A percentile compares a stretch with the other conserved stretches of the same genome.
Conservation (phyloP, 2,329 filamentous ascomycete species). For the Colletotrichum tabaci region DNA sequence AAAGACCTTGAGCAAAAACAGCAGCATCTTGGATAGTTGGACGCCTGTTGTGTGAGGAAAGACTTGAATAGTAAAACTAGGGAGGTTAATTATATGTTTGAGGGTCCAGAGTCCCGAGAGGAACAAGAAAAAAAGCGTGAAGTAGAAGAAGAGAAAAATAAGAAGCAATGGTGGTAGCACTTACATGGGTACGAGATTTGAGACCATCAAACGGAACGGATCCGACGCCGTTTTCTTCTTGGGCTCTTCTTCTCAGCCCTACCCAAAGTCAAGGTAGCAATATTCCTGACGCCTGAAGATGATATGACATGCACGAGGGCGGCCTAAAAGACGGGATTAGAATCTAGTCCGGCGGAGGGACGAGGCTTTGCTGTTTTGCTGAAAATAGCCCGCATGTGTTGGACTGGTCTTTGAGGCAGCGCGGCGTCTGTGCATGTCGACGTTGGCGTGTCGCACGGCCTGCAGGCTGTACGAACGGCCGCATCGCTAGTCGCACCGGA, state of each 20-base stretch:
- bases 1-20: constrained; percentile 28
- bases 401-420: neutral
- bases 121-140: neutral
- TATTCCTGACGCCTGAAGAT: constrained; percentile 4
- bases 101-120: neutral
- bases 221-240: constrained; percentile 7
- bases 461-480: constrained; percentile 25
- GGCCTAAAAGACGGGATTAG: neutral
- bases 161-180: neutral
- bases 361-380: constrained; percentile 17
- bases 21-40: constrained; percentile 17
- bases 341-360: neutral
- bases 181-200: constrained; percentile 9
- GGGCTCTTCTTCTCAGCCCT: constrained; percentile 37
- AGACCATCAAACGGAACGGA: neutral
- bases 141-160: neutral
- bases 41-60: neutral
- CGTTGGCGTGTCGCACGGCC: neutral
- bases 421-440: constrained; percentile 13
- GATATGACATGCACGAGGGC: constrained; percentile 6
- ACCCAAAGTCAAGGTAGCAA: neutral
- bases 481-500: constrained; percentile 2
- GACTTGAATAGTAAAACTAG: neutral
- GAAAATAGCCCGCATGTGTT: constrained; percentile 27
- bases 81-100: constrained; percentile 32